Evolutionary conservation across 1,284 basidiomycete species (phyloP).

Genomic region (Caloboletus firmus): DNA sequence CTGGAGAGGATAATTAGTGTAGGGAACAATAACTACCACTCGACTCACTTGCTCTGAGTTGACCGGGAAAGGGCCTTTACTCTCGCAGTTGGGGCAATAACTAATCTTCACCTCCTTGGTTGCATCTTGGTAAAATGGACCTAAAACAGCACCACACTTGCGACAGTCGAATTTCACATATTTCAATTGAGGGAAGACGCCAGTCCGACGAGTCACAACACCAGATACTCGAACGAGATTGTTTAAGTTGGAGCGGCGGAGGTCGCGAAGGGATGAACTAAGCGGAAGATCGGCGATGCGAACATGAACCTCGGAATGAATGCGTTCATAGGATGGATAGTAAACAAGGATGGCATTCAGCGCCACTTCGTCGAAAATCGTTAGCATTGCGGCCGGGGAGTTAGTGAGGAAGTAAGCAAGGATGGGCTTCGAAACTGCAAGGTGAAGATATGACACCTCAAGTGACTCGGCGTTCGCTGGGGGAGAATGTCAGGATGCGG

Average conservation of each 20-base stretch:
- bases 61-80: slow-evolving; percentile 92
- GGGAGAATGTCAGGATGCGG: slow-evolving; percentile 12
- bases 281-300: slow-evolving; percentile 94
- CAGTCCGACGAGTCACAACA: slow-evolving; percentile 95
- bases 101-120: slow-evolving; percentile 92
- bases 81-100: slow-evolving; percentile 92
- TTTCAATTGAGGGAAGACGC: slow-evolving; percentile 98
- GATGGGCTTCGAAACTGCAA: slow-evolving; percentile 89
- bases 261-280: slow-evolving; percentile 86
- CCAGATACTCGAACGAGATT: slow-evolving; percentile 94
- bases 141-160: slow-evolving; percentile 89
- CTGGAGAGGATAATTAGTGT: slow-evolving; percentile 42
- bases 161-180: slow-evolving; percentile 99
- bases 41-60: slow-evolving; percentile 86
- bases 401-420: slow-evolving; percentile 97
- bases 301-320: slow-evolving; percentile 97
- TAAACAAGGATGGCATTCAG: slow-evolving; percentile 92
- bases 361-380: slow-evolving; percentile 95
- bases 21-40: neutral
- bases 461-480: slow-evolving; percentile 95
- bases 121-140: slow-evolving; percentile 98
- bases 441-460: slow-evolving; percentile 93
- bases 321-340: slow-evolving; percentile 95
- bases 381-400: slow-evolving; percentile 89
- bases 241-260: slow-evolving; percentile 91